Conservation (phyloP, 2,329 filamentous ascomycete genomes). For the Lithohypha guttulata region DNA sequence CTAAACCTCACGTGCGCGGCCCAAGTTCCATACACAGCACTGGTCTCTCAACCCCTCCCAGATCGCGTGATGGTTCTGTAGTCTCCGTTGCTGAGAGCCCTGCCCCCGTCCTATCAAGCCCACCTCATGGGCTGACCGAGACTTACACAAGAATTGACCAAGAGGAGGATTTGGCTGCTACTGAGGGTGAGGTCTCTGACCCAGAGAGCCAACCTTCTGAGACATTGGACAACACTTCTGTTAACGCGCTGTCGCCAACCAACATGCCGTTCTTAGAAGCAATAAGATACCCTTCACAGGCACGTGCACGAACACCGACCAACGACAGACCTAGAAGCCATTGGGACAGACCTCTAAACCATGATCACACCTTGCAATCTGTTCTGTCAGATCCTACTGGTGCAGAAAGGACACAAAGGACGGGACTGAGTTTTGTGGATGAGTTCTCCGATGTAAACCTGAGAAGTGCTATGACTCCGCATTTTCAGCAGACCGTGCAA, state of each 20-base stretch:
- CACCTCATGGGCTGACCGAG: slow-evolving; percentile 28
- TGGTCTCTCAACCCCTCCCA: slow-evolving; percentile 17
- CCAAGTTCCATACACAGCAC: slow-evolving; percentile 25
- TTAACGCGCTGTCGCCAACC: background rate
- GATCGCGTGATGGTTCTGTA: slow-evolving; percentile 12
- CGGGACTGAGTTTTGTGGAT: slow-evolving; percentile 26
- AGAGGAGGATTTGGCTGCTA: slow-evolving; percentile 28
- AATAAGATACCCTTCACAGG: background rate
- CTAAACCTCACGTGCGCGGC: slow-evolving; percentile 15
- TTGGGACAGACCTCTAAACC: slow-evolving; percentile 19
- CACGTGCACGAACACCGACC: slow-evolving; percentile 12
- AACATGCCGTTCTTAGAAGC: background rate
- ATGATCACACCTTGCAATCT: slow-evolving; percentile 10
- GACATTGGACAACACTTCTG: background rate
- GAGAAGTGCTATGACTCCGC: slow-evolving; percentile 27
- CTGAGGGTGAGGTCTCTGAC: slow-evolving; percentile 22
- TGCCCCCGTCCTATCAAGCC: slow-evolving; percentile 27
- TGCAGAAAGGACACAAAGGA: too few species aligned
- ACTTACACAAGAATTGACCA: slow-evolving; percentile 31
- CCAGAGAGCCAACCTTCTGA: slow-evolving; percentile 24
- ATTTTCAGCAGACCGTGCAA: slow-evolving; percentile 26
- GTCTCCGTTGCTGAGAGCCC: slow-evolving; percentile 23
- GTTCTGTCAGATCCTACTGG: slow-evolving; percentile 22
- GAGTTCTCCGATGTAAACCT: slow-evolving; percentile 27
- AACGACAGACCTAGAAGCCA: slow-evolving; percentile 10